These are phyloP conservation scores for Polytrichum commune DNA, from an alignment of 225 moss, liverwort and hornwort species.

Conservation along the genomic window DNA sequence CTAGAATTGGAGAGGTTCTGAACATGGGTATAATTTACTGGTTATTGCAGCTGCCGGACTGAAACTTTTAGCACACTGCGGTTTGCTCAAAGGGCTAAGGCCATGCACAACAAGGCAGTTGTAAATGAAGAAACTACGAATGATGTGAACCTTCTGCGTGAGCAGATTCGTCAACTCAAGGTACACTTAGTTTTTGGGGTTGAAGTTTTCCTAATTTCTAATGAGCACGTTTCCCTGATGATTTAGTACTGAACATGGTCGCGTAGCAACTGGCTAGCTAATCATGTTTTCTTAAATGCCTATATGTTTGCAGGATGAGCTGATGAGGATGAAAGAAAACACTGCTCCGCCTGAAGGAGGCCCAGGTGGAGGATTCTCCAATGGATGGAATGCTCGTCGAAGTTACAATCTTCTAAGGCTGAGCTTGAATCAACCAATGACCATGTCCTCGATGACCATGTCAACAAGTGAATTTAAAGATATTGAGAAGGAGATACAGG, in stretches of 20 bases:
- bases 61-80: slow-evolving; percentile 85
- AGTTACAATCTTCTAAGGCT: slow-evolving; percentile 48
- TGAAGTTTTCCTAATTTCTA: too few species aligned
- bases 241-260: too few species aligned
- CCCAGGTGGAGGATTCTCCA: slow-evolving; percentile 27
- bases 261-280: too few species aligned
- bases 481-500: slow-evolving; percentile 22
- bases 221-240: too few species aligned
- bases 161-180: slow-evolving; percentile 89
- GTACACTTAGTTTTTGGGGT: slow-evolving; percentile 17
- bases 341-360: slow-evolving; percentile 32
- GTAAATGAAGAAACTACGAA: slow-evolving; percentile 79
- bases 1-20: background rate
- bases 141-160: slow-evolving; percentile 77
- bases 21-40: slow-evolving; percentile 2
- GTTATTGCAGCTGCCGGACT: slow-evolving; percentile 56
- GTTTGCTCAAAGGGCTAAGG: slow-evolving; percentile 88
- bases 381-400: slow-evolving; percentile 49
- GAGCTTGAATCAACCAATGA: slow-evolving; percentile 48
- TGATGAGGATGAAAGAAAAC: slow-evolving; percentile 75
- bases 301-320: slow-evolving; percentile 58
- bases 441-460: slow-evolving; percentile 10
- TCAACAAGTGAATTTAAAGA: slow-evolving; percentile 28
- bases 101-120: slow-evolving; percentile 85
- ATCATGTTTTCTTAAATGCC: too few species aligned